phyloP scores from a whole-genome alignment of 2,329 filamentous ascomycete species.

The Drechmeria coniospora region DNA sequence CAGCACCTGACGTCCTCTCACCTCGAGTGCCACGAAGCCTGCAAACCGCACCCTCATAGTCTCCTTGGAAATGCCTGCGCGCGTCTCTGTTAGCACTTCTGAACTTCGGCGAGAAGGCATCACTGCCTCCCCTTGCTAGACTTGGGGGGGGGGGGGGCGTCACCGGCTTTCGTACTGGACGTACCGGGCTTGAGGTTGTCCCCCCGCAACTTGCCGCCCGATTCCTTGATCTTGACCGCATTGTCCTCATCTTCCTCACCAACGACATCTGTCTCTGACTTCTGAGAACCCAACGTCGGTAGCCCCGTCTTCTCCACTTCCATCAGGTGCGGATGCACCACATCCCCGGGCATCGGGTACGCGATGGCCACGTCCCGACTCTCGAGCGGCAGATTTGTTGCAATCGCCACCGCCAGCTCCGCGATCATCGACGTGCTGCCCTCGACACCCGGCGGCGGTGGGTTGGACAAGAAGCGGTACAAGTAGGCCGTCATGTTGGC shows the following conservation, averaged over 20 bases:
- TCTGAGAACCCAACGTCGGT: constrained; percentile 39
- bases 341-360: constrained; percentile 66
- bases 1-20: constrained; percentile 59
- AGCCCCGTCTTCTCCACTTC: constrained; percentile 64
- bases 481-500: constrained; percentile 53
- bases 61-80: constrained; percentile 28
- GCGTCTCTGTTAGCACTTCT: constrained; percentile 24
- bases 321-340: constrained; percentile 61
- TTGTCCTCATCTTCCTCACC: constrained; percentile 26
- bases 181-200: constrained; percentile 34
- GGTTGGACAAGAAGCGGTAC: constrained; percentile 58
- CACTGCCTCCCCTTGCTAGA: constrained; percentile 8
- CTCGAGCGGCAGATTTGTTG: constrained; percentile 75
- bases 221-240: constrained; percentile 26
- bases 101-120: constrained; percentile 13
- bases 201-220: constrained; percentile 23
- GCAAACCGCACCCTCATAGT: constrained; percentile 53
- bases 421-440: constrained; percentile 86
- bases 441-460: constrained; percentile 66
- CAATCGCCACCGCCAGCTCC: constrained; percentile 75
- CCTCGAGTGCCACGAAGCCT: constrained; percentile 60
- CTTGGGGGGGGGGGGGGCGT: constrained; percentile 1
- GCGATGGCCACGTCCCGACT: constrained; percentile 79
- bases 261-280: constrained; percentile 24
- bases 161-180: constrained; percentile 10